phyloP scores from a whole-genome alignment of 371 early-diverging fungal genomes.

The Mortierella polycephala region DNA sequence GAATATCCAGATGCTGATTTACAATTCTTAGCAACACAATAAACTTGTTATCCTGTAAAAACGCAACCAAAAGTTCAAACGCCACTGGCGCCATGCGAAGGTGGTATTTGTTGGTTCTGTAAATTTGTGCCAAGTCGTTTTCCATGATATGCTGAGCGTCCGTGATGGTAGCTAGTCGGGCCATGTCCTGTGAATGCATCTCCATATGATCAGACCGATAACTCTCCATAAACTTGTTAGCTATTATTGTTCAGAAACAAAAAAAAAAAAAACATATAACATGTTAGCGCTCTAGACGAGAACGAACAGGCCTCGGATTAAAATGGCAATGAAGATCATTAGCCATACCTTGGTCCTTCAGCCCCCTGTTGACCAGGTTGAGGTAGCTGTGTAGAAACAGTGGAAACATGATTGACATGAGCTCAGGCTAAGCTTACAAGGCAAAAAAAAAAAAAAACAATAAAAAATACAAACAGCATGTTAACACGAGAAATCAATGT shows the following conservation, averaged over 20 bases:
- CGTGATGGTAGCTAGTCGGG: constrained; percentile 72
- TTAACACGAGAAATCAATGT: too few relatives aligned
- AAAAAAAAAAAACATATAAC: not conserved
- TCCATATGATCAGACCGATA: constrained; percentile 83
- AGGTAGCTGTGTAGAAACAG: constrained; percentile 96
- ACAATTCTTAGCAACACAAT: constrained; percentile 91
- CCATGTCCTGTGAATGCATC: constrained; percentile 76
- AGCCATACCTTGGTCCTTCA: constrained; percentile 77
- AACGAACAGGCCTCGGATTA: too few relatives aligned
- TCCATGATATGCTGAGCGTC: constrained; percentile 81
- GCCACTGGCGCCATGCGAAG: constrained; percentile 91
- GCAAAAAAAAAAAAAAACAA: not conserved
- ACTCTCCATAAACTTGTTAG: constrained; percentile 81
- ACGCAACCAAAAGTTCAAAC: constrained; percentile 92
- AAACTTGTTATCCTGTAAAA: constrained; percentile 92
- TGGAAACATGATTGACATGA: constrained; percentile 90
- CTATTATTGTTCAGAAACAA: constrained; percentile 53
- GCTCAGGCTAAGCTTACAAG: constrained; percentile 73
- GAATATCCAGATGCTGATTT: constrained; percentile 93
- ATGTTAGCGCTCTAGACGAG: not conserved
- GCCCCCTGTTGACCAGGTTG: constrained; percentile 79
- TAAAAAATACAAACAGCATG: not conserved
- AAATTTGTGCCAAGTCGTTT: constrained; percentile 59
- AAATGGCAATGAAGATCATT: not conserved
- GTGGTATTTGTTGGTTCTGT: constrained; percentile 89